phyloP scores from a whole-genome alignment of 2,329 filamentous ascomycete species.

The Aotearoamyces nothofagi region DNA sequence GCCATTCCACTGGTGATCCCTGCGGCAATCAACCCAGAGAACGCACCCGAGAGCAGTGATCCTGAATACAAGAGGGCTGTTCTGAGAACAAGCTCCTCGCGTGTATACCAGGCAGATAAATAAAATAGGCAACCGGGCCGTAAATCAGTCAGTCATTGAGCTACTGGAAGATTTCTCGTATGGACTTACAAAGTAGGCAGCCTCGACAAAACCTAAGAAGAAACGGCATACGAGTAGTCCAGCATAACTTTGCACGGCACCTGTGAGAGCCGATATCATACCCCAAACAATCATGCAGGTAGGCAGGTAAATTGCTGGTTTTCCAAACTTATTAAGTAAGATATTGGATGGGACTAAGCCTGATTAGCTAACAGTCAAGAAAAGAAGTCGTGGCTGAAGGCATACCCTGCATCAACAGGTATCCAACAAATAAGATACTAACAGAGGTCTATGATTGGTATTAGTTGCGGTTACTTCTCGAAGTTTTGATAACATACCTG shows the following conservation, averaged over 20 bases:
- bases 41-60: conserved; percentile 54
- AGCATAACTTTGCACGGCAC: conserved; percentile 28
- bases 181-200: conserved; percentile 32
- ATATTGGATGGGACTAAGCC: conserved; percentile 30
- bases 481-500: too few relatives aligned
- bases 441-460: conserved; percentile 22
- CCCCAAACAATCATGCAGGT: conserved; percentile 33
- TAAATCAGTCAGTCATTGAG: conserved; percentile 4
- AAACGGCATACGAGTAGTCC: conserved; percentile 30
- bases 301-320: conserved; percentile 35
- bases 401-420: conserved; percentile 15
- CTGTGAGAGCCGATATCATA: conserved; percentile 30
- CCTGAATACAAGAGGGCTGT: conserved; percentile 54
- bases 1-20: conserved; percentile 55
- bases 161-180: neutral
- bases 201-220: conserved; percentile 37
- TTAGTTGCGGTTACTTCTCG: too few relatives aligned
- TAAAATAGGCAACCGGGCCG: conserved; percentile 47
- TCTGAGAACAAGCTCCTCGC: conserved; percentile 50
- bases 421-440: conserved; percentile 23
- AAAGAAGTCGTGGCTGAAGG: conserved; percentile 2
- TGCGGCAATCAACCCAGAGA: conserved; percentile 49
- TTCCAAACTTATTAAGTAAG: conserved; percentile 31
- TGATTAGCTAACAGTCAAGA: conserved; percentile 22
- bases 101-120: conserved; percentile 52